Base-by-base conservation (phyloP, 192 early-diverging fungal species). In the Piromyces finnis region DNA sequence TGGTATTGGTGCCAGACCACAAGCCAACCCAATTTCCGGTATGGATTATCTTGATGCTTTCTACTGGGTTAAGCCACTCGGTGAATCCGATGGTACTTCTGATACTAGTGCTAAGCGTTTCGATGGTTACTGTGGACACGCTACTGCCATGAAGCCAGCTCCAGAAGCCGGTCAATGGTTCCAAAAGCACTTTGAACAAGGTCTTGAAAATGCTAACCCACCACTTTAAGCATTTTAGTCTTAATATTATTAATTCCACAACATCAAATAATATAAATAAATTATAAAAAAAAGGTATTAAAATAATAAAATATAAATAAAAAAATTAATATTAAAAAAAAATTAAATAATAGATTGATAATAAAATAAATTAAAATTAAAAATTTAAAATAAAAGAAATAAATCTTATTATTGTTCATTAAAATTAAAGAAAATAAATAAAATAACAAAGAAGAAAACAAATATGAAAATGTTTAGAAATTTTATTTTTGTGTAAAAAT, bases 141-240 rank as follows among this genome's bases (percentile, higher is more conserved):
- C 29, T 35, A 85, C 85, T 78, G 78, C 86, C 29, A 32, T 85
- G 78, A 28, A 79, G 26, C 77, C 77, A n/a, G 86, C 86, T 36
- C 86, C 86, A 32, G 77, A 87, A 78, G 87, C 86, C 41, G 86
- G 87, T 30, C 78, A 82, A 26, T 87, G 88, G 86, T 87, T 89
- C 84, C 78, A 87, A 29, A 80, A 51, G 2, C 79, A 87, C 41
- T 87, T 87, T 77, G 77, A 79, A 17, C 81, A 82, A 84, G 79
- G 88, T 30, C 77, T 87, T 14, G 85, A 87, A 82, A 89, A 87
- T 30, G 86, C 86, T 29, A 89, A 89, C 77, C 86, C 86, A 39
- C 17, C 41, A 51, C 41, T 51, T 6, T 51, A 51, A 15, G 18
- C 30, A 22, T 3, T 51, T 22, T 51, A 22, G 2, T 51, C 3